These are phyloP conservation scores for Oidium heveae DNA, from an alignment of 2,329 filamentous ascomycete genomes.

Conservation along the genomic window DNA sequence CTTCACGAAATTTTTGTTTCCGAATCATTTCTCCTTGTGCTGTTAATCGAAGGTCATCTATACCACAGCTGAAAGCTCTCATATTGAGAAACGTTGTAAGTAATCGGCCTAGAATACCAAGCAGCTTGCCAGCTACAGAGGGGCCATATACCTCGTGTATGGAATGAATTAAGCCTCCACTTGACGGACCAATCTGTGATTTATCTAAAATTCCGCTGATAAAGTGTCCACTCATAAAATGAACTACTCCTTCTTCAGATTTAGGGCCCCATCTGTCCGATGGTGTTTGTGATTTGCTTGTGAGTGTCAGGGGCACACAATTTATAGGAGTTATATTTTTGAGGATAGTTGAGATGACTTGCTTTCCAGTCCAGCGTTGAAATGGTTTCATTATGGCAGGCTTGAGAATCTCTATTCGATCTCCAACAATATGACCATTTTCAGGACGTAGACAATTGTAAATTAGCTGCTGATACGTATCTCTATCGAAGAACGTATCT, in stretches of 20 bases:
- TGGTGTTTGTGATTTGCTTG: conserved; percentile 53
- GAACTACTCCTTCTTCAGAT: conserved; percentile 57
- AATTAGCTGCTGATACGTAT: conserved; percentile 80
- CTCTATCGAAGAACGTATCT: conserved; percentile 71
- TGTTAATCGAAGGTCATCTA: conserved; percentile 81
- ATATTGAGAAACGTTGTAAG: conserved; percentile 79
- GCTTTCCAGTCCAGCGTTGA: conserved; percentile 82
- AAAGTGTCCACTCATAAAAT: conserved; percentile 70
- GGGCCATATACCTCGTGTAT: conserved; percentile 88
- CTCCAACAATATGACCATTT: conserved; percentile 61
- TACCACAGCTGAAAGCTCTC: conserved; percentile 88
- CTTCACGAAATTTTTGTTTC: conserved; percentile 39
- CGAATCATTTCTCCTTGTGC: conserved; percentile 49
- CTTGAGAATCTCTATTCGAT: conserved; percentile 55
- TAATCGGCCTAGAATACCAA: conserved; percentile 72
- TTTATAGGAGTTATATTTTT: conserved; percentile 69
- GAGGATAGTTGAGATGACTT: conserved; percentile 75
- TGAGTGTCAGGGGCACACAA: conserved; percentile 54
- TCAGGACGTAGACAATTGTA: conserved; percentile 80
- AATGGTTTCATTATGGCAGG: conserved; percentile 65
- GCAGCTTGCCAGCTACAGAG: conserved; percentile 57
- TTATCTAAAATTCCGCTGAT: conserved; percentile 87
- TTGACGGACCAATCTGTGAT: conserved; percentile 69
- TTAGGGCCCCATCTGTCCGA: conserved; percentile 53
- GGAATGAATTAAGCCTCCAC: conserved; percentile 71